A percentile compares a stretch with the other conserved stretches of the same genome.
These are phyloP conservation scores for Globisporangium nagaii DNA, from an alignment of 352 stramenopile species.

Conservation along the genomic window DNA sequence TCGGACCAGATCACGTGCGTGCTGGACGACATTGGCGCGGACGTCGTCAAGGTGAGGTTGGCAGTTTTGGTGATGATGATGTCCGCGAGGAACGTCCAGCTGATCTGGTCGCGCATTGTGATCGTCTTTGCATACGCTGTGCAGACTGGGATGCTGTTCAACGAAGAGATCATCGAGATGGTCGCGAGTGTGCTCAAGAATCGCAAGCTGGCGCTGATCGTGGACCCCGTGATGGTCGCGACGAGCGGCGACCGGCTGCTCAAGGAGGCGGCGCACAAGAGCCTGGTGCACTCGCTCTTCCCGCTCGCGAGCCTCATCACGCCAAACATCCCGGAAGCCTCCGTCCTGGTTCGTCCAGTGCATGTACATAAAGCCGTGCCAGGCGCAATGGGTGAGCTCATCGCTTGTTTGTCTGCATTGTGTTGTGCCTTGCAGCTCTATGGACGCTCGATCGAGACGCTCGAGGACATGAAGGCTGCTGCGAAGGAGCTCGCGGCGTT, in stretches of 20 bases:
- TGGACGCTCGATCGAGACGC: conserved; percentile 29
- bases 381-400: background rate
- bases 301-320: conserved; percentile 87
- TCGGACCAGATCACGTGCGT: conserved; percentile 81
- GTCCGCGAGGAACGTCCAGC: no score
- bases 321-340: conserved; percentile 93
- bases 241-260: conserved; percentile 85
- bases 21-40: conserved; percentile 80
- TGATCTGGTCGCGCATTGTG: no score
- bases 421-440: conserved; percentile 27
- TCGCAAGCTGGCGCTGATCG: conserved; percentile 63
- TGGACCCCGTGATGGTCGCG: conserved; percentile 93
- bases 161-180: conserved; percentile 64
- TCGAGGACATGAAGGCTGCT: conserved; percentile 67
- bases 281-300: conserved; percentile 81
- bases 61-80: background rate
- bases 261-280: conserved; percentile 58
- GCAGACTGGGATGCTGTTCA: conserved; percentile 90
- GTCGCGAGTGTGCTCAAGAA: conserved; percentile 54
- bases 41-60: conserved; percentile 78
- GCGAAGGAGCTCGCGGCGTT: conserved; percentile 71
- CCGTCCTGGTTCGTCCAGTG: conserved; percentile 75
- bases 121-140: background rate
- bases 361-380: no score
- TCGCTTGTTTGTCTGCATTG: background rate